Percentiles rank a stretch among this genome's conserved stretches.
Evolutionary conservation across 2,329 filamentous ascomycete genomes (phyloP).

Genomic region (Trichophaea hybrida): DNA sequence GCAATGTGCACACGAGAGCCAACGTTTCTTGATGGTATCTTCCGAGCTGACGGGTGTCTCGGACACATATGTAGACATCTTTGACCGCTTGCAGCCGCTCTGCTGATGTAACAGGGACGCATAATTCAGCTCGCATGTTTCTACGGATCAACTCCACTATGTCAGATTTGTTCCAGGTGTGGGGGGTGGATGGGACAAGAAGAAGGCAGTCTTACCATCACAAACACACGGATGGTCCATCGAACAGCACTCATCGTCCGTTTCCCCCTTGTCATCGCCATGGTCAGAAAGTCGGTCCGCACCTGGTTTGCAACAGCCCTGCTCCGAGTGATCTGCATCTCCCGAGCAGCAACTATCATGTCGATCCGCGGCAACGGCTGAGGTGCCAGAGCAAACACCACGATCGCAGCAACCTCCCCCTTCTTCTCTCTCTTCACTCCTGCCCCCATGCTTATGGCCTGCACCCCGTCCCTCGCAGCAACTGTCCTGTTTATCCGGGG

Average conservation of each 20-base stretch:
- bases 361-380: no score
- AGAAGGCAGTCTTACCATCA: not conserved
- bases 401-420: no score
- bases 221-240: not conserved
- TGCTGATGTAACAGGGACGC: conserved; percentile 4
- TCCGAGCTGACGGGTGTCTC: not conserved
- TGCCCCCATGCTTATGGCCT: no score
- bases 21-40: not conserved
- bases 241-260: not conserved
- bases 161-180: not conserved
- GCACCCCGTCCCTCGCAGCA: no score
- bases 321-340: no score
- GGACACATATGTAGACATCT: not conserved
- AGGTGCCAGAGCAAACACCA: no score
- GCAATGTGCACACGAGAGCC: conserved; percentile 3
- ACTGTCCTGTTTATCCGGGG: no score
- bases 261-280: no score
- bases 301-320: no score
- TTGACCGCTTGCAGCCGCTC: conserved; percentile 2
- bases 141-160: not conserved
- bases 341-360: no score
- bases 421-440: no score
- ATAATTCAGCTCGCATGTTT: conserved; percentile 2
- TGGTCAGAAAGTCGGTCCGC: no score
- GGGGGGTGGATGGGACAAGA: not conserved